Conservation (phyloP, 106 monocot species). For the Ottelia alismoides region DNA sequence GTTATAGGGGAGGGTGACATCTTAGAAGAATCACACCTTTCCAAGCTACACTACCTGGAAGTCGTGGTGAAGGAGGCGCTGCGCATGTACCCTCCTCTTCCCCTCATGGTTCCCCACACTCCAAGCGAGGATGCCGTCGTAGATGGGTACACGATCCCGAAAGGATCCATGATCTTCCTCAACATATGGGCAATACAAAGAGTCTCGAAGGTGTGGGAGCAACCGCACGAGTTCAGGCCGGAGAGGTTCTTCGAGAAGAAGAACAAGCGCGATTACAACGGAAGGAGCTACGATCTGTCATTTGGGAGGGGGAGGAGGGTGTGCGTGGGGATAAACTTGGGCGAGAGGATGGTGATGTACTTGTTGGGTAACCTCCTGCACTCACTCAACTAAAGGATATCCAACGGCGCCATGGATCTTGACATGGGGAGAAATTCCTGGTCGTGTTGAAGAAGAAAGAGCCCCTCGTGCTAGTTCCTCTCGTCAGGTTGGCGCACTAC, state of each 20-base stretch:
- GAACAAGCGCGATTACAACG: conserved; percentile 1
- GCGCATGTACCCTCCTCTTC: conserved; percentile 13
- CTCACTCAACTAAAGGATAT: conserved; percentile 12
- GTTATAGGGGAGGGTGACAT: conserved; percentile 1
- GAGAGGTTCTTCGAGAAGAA: conserved; percentile 7
- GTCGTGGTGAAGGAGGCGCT: conserved; percentile 14
- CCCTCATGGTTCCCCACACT: conserved; percentile 10
- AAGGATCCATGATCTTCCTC: conserved; percentile 6
- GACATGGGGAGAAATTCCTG: conserved; percentile 9
- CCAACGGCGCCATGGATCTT: neutral
- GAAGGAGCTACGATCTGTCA: conserved; percentile 7
- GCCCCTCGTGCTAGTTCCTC: conserved; percentile 8
- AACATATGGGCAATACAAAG: conserved; percentile 22
- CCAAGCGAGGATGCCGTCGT: conserved; percentile 2
- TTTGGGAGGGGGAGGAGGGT: too few relatives aligned
- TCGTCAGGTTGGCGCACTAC: neutral
- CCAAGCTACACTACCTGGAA: conserved; percentile 5
- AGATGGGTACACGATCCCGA: conserved; percentile 11
- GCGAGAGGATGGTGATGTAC: conserved; percentile 7
- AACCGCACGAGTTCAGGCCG: conserved; percentile 19
- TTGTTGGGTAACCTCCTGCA: conserved; percentile 11
- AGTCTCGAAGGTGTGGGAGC: conserved; percentile 14
- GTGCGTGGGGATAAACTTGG: conserved; percentile 11
- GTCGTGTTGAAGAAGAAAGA: conserved; percentile 14
- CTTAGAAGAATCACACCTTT: conserved; percentile 14